These are phyloP conservation scores for Eucalyptus grandis DNA, from an alignment of 345 rosid genomes.

Conservation along the genomic window DNA sequence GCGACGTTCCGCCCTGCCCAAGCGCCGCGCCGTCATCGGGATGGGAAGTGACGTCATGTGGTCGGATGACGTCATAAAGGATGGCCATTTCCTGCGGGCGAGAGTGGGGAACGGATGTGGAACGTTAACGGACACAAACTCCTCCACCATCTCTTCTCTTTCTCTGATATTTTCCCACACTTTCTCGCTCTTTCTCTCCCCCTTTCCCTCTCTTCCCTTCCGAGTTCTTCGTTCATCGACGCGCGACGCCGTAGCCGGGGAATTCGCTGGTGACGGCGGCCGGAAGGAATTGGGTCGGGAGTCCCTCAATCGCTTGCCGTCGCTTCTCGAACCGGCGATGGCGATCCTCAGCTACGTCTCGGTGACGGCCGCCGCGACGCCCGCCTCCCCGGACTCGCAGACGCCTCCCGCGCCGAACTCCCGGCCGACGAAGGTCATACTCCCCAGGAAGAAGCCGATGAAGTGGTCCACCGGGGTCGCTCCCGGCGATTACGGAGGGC, in stretches of 20 bases:
- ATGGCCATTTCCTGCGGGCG: not conserved
- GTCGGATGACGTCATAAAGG: not conserved
- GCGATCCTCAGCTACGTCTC: slow-evolving; percentile 44
- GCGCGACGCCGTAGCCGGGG: not conserved
- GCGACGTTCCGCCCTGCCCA: not conserved
- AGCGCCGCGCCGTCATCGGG: not conserved
- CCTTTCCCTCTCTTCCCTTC: not conserved
- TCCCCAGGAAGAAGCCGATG: slow-evolving; percentile 71
- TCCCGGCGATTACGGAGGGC: slow-evolving; percentile 92
- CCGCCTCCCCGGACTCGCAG: slow-evolving; percentile 39
- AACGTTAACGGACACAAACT: not conserved
- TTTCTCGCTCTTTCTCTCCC: not conserved
- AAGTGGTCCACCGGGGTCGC: slow-evolving; percentile 95
- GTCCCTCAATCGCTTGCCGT: not conserved
- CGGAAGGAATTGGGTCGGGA: not conserved
- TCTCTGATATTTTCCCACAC: not conserved
- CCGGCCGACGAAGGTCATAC: slow-evolving; percentile 52
- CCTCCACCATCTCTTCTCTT: not conserved
- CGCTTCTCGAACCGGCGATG: slow-evolving; percentile 22
- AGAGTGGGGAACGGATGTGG: not conserved
- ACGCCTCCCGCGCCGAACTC: slow-evolving; percentile 6
- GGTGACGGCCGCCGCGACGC: slow-evolving; percentile 37
- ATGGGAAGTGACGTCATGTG: not conserved
- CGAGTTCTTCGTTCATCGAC: not conserved
- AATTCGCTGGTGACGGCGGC: not conserved